Evolutionary conservation across 1,284 basidiomycete genomes (phyloP).

Genomic region (Psilocybe mexicana): DNA sequence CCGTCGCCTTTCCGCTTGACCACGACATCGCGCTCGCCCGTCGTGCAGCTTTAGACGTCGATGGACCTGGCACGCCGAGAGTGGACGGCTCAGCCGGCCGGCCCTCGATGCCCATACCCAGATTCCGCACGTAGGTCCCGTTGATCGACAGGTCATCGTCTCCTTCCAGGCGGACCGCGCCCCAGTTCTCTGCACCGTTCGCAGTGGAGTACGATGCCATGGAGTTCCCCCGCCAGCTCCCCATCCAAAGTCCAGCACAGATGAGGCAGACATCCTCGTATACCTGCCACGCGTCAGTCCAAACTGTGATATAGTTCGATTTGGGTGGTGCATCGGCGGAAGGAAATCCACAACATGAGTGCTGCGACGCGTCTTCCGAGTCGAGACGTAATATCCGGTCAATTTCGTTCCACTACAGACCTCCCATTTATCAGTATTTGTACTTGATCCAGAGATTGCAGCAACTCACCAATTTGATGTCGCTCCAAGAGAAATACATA

Average conservation of each 20-base stretch:
- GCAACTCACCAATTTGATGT: constrained; percentile 62
- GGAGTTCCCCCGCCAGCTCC: constrained; percentile 58
- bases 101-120: constrained; percentile 74
- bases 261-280: constrained; percentile 82
- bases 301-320: constrained; percentile 45
- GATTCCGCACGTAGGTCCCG: constrained; percentile 48
- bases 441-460: background rate
- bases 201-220: constrained; percentile 46
- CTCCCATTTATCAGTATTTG: background rate
- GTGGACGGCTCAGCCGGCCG: constrained; percentile 33
- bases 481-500: constrained; percentile 78
- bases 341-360: constrained; percentile 39
- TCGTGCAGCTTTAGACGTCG: constrained; percentile 37
- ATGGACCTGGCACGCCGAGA: constrained; percentile 13
- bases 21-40: constrained; percentile 44
- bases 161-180: constrained; percentile 57
- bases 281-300: constrained; percentile 75
- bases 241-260: constrained; percentile 77
- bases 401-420: constrained; percentile 67
- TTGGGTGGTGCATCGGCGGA: constrained; percentile 24
- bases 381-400: constrained; percentile 64
- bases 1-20: constrained; percentile 36
- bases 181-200: constrained; percentile 51
- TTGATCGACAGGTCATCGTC: constrained; percentile 54
- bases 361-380: constrained; percentile 31